Conservation (phyloP, 305 asterid genomes). For the Plantago rigida region DNA sequence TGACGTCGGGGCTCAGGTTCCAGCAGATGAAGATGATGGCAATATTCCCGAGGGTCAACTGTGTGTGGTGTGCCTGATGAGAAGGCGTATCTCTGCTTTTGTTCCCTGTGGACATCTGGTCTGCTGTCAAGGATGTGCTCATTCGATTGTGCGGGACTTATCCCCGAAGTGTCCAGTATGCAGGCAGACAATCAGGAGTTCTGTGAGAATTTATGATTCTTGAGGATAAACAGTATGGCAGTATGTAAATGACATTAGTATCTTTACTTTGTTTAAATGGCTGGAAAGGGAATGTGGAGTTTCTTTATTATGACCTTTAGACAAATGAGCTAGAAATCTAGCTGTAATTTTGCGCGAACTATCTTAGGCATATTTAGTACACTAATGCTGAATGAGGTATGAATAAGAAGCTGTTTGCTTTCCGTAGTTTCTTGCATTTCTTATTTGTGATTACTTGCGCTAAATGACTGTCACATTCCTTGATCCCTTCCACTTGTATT, state of each 20-base stretch:
- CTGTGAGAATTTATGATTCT: slow-evolving; percentile 68
- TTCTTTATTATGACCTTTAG: background rate
- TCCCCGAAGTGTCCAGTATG: slow-evolving; percentile 78
- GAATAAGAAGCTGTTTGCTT: too few relatives aligned
- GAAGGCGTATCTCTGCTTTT: slow-evolving; percentile 77
- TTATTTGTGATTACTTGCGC: too few relatives aligned
- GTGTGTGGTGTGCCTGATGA: slow-evolving; percentile 67
- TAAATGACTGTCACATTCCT: too few relatives aligned
- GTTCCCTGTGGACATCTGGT: slow-evolving; percentile 84
- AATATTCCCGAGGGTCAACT: slow-evolving; percentile 69
- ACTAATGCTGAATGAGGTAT: too few relatives aligned
- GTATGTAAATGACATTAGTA: background rate
- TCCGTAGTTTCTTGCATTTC: too few relatives aligned
- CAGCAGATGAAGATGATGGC: slow-evolving; percentile 51
- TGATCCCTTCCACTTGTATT: too few relatives aligned
- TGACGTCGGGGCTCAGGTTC: slow-evolving; percentile 29
- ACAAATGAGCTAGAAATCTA: background rate
- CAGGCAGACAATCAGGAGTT: slow-evolving; percentile 55
- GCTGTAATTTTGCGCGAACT: background rate
- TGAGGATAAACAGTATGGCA: slow-evolving; percentile 29
- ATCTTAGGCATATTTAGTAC: too few relatives aligned
- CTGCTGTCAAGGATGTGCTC: slow-evolving; percentile 82
- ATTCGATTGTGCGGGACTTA: slow-evolving; percentile 52
- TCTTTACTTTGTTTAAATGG: slow-evolving; percentile 1
- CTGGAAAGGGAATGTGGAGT: slow-evolving; percentile 1